phyloP scores from a whole-genome alignment of 2,329 filamentous ascomycete genomes.

The Polychaeton citri region DNA sequence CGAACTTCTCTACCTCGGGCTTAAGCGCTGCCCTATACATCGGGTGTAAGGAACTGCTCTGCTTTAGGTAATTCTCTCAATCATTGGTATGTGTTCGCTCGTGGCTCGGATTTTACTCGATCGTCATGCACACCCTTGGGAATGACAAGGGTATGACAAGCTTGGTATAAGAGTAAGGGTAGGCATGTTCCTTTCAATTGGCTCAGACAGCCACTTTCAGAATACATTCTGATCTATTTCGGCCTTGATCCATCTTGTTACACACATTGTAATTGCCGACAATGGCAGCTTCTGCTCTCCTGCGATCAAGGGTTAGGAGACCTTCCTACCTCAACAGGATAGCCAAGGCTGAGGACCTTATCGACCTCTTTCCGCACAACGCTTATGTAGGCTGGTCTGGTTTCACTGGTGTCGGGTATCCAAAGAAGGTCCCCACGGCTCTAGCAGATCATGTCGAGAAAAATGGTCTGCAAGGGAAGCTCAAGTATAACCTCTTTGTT shows the following conservation, averaged over 20 bases:
- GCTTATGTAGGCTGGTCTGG: conserved; percentile 85
- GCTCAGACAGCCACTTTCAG: too few species aligned
- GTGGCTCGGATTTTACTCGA: too few species aligned
- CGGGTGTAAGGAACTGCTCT: too few species aligned
- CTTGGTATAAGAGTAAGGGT: not conserved
- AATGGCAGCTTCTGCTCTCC: conserved; percentile 44
- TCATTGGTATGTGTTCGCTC: too few species aligned
- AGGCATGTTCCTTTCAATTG: not conserved
- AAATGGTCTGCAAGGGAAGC: conserved; percentile 69
- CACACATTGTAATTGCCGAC: too few species aligned
- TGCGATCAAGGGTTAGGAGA: conserved; percentile 62
- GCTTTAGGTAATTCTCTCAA: too few species aligned
- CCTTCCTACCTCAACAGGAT: conserved; percentile 72
- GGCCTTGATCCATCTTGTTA: too few species aligned
- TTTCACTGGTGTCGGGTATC: conserved; percentile 60
- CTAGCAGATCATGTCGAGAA: conserved; percentile 81
- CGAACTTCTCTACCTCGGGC: too few species aligned
- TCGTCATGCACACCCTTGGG: too few species aligned
- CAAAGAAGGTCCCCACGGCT: conserved; percentile 67
- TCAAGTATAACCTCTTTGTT: conserved; percentile 78
- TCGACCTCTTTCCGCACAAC: conserved; percentile 70
- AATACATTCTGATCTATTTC: too few species aligned
- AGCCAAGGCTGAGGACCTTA: conserved; percentile 62
- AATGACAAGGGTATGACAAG: conserved; percentile 1
- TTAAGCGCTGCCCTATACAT: too few species aligned